These are phyloP conservation scores for Lanmaoa rubissima DNA, from an alignment of 768 basidiomycete genomes.

Conservation along the genomic window DNA sequence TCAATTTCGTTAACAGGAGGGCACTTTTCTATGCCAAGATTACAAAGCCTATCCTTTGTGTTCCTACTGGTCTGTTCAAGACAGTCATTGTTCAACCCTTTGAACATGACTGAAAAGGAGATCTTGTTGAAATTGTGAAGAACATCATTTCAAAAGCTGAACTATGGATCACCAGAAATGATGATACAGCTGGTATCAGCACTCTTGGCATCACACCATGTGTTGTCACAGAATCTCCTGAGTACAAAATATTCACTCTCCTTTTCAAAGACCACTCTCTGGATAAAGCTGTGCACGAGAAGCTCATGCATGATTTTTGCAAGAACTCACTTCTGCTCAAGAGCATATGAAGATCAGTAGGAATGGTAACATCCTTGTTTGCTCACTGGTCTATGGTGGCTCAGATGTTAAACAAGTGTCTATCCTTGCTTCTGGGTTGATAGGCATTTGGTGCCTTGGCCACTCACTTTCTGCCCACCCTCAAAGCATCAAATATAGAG, in stretches of 20 bases:
- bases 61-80: constrained; percentile 22
- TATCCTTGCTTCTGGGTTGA: constrained; percentile 16
- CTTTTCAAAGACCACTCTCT: constrained; percentile 32
- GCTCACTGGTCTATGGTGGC: constrained; percentile 29
- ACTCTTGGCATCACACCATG: constrained; percentile 31
- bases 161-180: constrained; percentile 31
- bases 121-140: constrained; percentile 27
- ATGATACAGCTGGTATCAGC: constrained; percentile 30
- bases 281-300: constrained; percentile 21
- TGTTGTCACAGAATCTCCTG: constrained; percentile 30
- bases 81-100: constrained; percentile 28
- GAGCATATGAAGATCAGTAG: constrained; percentile 29
- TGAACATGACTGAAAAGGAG: constrained; percentile 25
- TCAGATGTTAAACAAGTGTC: constrained; percentile 16
- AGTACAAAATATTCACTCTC: constrained; percentile 28
- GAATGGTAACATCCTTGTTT: constrained; percentile 28
- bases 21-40: constrained; percentile 18
- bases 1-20: constrained; percentile 7
- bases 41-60: constrained; percentile 9
- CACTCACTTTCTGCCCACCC: constrained; percentile 19
- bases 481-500: constrained; percentile 20
- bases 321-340: constrained; percentile 27
- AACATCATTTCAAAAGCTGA: constrained; percentile 27
- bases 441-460: constrained; percentile 12
- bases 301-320: constrained; percentile 25